Evolutionary conservation across 192 early-diverging fungal genomes (phyloP), one percentile per base, ranked within the genome.

Genomic region (Geranomyces variabilis): DNA sequence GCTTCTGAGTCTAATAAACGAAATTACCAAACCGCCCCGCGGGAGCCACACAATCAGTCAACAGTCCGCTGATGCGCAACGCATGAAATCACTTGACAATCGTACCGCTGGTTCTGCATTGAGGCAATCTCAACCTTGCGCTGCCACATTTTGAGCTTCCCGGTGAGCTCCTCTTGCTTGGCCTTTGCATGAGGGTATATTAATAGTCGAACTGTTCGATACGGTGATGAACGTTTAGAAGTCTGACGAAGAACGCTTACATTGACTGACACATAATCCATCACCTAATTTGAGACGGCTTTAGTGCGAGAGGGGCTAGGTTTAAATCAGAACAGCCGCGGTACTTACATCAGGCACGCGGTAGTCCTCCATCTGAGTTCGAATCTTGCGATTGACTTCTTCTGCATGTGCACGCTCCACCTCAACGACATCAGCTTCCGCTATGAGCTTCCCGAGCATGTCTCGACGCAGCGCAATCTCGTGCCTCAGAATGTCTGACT

Each of bases 81-180:
- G n/a, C n/a, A n/a, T n/a, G n/a, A n/a, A n/a, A n/a, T n/a, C n/a
- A n/a, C n/a, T n/a, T n/a, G n/a, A n/a, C n/a, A n/a, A n/a, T n/a
- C 10, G 77, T 80, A 85, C 84, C 77, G 24, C 76, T 69, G 15
- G 77, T 63, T 74, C 29, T 86, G 81, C 83, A 87, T 87, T 1
- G 71, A 33, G 0, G 81, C 79, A 53, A 87, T 87, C 53, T 85
- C 86, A 9, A 83, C 85, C 69, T 87, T 87, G 41, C 84, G 66
- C 66, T 84, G 71, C 86, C 86, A 87, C 26, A 69, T 80, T 46
- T 77, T 78, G 33, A 87, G 70, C 53, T 87, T 87, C 33, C 75
- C 76, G 17, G 70, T 51, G 28, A 87, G 69, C 34, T 87, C 86
- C 26, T 80, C 47, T 71, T 87, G 85, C 56, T 84, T 63, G 36